Base-by-base conservation (phyloP, 495 filamentous ascomycete species). In the Podospora sp. region DNA sequence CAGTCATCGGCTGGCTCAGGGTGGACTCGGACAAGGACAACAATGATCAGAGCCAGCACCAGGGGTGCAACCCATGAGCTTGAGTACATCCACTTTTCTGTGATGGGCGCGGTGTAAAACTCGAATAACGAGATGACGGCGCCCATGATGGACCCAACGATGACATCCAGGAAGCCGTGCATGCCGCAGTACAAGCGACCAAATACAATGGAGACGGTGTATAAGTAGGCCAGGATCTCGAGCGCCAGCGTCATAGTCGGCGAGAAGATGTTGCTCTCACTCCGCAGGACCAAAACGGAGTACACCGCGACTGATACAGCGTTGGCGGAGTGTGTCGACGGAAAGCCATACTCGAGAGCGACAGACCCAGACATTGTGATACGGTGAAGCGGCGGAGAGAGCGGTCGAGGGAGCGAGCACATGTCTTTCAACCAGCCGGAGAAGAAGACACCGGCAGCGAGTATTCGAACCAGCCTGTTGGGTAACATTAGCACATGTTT, bases 351-450 rank as follows among this genome's bases (percentile, higher is more conserved):
- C 74, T 99, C 95, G 46, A 99, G 84, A 21, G 94, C 93, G 7
- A 91, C 92, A 3, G 92, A 96, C 12, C 93, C 93, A 33, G 95
- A 97, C 92, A 97, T 97, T 60, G 92, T 97, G 73, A 99, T 98
- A 16, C 95, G 88, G 61, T 95, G 91, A 6, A 99, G 84, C 0
- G 95, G 95, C 20, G 95, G 95, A 3, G 95, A 98, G 12, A 98
- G 83, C 0, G 95, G 95, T 6, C 95, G 88, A 27, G 95, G 95
- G n/a, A 99, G 84, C 76, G 95, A 99, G 71, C 93, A 87, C 75
- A 97, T 81, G 75, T 99, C 95, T 74, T 99, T 99, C 62, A 98
- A 75, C 75, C 96, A 93, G 36, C 95, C 95, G 66, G 91, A 97
- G 73, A 92, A 91, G 82, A 97, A 96, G 68, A 98, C 94, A 16